Conservation (phyloP, 2,329 filamentous ascomycete genomes). For the Trichoderma sp. region DNA sequence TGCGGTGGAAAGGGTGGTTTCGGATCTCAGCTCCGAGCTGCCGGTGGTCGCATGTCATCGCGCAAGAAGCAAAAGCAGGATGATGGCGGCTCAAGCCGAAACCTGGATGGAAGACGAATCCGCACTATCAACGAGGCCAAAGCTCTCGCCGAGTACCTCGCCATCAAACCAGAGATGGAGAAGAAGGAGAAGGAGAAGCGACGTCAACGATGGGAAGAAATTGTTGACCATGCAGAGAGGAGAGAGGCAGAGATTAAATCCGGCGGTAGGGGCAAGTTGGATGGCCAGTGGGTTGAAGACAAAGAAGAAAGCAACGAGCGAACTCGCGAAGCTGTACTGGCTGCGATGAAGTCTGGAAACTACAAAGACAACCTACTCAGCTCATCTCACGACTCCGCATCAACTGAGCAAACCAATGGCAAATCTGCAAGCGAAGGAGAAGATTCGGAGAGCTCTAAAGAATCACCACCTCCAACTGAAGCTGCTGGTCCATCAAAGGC, state of each 20-base stretch:
- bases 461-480: constrained; percentile 49
- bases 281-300: constrained; percentile 92
- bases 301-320: constrained; percentile 88
- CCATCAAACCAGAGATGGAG: constrained; percentile 97
- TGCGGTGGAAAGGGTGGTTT: constrained; percentile 97
- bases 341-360: constrained; percentile 64
- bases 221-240: constrained; percentile 80
- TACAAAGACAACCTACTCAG: constrained; percentile 60
- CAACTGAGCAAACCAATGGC: constrained; percentile 33
- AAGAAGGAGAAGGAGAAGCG: constrained; percentile 86
- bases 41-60: constrained; percentile 97
- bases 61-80: constrained; percentile 83
- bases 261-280: constrained; percentile 68
- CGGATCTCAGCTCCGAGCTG: constrained; percentile 92
- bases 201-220: constrained; percentile 79
- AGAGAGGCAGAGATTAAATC: constrained; percentile 80
- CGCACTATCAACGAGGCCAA: constrained; percentile 95
- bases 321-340: constrained; percentile 72
- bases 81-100: constrained; percentile 86
- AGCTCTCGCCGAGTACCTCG: constrained; percentile 88
- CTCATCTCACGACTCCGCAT: constrained; percentile 50
- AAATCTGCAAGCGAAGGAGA: constrained; percentile 37
- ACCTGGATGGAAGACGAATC: constrained; percentile 84
- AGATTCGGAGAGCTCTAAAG: constrained; percentile 44
- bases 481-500: constrained; percentile 38